phyloP scores from a whole-genome alignment of 1,284 basidiomycete genomes.

The Omphalotus olearius region DNA sequence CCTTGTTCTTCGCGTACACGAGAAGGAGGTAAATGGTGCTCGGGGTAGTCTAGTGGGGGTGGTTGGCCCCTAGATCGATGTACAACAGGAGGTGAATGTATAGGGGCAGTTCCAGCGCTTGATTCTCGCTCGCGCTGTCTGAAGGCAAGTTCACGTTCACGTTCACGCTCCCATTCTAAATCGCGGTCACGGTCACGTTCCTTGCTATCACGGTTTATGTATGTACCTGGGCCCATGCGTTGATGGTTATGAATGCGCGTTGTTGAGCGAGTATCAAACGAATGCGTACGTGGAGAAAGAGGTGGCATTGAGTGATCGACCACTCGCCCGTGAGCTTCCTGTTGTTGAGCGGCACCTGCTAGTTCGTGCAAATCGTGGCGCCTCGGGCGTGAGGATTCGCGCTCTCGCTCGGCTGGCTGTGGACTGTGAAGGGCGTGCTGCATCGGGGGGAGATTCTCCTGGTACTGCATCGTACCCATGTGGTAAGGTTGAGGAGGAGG shows the following conservation, averaged over 20 bases:
- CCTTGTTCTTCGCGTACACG: constrained; percentile 40
- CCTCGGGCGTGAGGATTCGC: constrained; percentile 22
- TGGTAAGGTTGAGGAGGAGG: constrained; percentile 25
- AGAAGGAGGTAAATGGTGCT: constrained; percentile 30
- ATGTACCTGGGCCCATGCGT: constrained; percentile 58
- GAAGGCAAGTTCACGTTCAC: constrained; percentile 30
- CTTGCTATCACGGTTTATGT: constrained; percentile 48
- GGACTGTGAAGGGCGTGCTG: constrained; percentile 46
- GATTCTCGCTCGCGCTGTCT: constrained; percentile 22
- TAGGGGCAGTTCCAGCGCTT: constrained; percentile 22
- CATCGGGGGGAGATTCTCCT: constrained; percentile 36
- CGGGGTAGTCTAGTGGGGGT: constrained; percentile 27
- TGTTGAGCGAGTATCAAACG: constrained; percentile 31
- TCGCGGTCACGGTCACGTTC: constrained; percentile 38
- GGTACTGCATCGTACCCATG: constrained; percentile 36
- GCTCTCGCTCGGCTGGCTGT: constrained; percentile 43
- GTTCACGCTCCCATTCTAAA: constrained; percentile 45
- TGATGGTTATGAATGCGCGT: constrained; percentile 57
- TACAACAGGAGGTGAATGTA: constrained; percentile 37
- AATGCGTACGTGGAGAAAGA: constrained; percentile 26
- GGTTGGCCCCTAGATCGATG: constrained; percentile 30
- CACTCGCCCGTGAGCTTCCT: constrained; percentile 19
- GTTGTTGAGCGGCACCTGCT: constrained; percentile 18
- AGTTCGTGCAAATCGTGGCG: constrained; percentile 38
- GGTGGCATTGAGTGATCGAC: constrained; percentile 20